Conservation (phyloP, 805 yeast genomes). For the Wickerhamiella brachini region DNA sequence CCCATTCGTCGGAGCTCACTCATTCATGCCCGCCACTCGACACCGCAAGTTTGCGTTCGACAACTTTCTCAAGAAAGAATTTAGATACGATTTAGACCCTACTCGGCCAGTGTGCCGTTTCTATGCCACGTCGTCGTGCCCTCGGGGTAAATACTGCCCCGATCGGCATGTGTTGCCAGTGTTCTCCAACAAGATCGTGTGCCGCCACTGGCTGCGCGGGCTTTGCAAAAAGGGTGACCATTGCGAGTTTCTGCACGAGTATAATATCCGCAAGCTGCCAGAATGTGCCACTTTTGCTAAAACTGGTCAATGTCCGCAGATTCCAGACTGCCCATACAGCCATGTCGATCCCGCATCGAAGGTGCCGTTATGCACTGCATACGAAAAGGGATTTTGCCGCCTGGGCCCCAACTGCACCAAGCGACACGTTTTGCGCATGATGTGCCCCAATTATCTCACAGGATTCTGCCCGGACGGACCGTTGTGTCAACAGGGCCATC, state of each 20-base stretch:
- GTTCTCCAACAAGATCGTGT: constrained; percentile 67
- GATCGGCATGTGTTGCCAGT: constrained; percentile 66
- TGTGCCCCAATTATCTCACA: constrained; percentile 69
- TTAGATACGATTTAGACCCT: constrained; percentile 71
- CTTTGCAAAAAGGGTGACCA: constrained; percentile 92
- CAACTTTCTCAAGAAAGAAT: constrained; percentile 67
- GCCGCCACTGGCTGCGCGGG: constrained; percentile 97
- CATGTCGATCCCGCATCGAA: constrained; percentile 84
- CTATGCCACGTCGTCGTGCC: constrained; percentile 60
- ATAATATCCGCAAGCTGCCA: constrained; percentile 88
- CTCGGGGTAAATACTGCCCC: constrained; percentile 73
- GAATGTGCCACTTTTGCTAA: constrained; percentile 82
- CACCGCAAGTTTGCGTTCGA: constrained; percentile 54
- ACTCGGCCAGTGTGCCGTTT: constrained; percentile 78
- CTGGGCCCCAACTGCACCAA: constrained; percentile 77
- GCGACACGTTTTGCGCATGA: constrained; percentile 61
- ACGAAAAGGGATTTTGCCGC: constrained; percentile 80
- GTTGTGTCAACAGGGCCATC: constrained; percentile 68
- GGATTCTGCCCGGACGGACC: constrained; percentile 92
- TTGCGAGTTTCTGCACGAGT: constrained; percentile 93
- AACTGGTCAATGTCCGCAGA: constrained; percentile 61
- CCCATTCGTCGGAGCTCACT: background rate
- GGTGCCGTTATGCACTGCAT: constrained; percentile 77
- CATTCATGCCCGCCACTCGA: constrained; percentile 24
- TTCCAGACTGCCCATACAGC: constrained; percentile 84